Evolutionary conservation across 331 rosid species (phyloP).

Genomic region (Malus hybrid): DNA sequence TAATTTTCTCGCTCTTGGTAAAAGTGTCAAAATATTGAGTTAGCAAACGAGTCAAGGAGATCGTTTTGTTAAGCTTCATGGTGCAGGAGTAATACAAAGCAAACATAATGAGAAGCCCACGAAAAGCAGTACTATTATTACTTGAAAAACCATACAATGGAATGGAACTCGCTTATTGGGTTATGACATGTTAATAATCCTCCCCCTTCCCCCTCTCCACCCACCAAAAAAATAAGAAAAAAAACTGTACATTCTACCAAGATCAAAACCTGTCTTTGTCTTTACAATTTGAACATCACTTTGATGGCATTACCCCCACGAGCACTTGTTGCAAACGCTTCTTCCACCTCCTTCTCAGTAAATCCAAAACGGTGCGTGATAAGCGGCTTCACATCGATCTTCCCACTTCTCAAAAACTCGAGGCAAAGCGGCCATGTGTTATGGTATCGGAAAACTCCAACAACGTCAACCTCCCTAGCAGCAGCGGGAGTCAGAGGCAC

Average conservation of each 20-base stretch:
- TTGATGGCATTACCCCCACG: slow-evolving; percentile 84
- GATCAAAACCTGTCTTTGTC: background rate
- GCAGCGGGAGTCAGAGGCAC: slow-evolving; percentile 36
- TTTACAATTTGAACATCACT: slow-evolving; percentile 75
- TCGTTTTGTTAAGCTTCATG: too few relatives aligned
- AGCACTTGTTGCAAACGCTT: slow-evolving; percentile 88
- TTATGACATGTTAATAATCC: background rate
- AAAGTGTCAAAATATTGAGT: too few relatives aligned
- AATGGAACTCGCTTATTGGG: background rate
- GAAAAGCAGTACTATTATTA: background rate
- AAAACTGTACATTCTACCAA: background rate
- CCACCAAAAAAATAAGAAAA: too few relatives aligned
- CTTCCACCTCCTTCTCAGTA: slow-evolving; percentile 78
- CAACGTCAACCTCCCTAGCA: slow-evolving; percentile 76
- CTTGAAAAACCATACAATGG: background rate
- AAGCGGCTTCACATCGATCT: slow-evolving; percentile 78
- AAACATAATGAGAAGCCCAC: background rate
- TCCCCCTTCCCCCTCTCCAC: background rate
- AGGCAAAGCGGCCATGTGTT: slow-evolving; percentile 94
- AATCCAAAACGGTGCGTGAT: slow-evolving; percentile 85
- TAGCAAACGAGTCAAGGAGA: too few relatives aligned
- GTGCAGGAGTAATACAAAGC: background rate
- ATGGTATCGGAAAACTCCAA: slow-evolving; percentile 79
- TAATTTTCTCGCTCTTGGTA: too few relatives aligned
- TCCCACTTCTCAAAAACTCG: slow-evolving; percentile 72